A percentile compares a stretch with the other conserved stretches of the same genome.
These are phyloP conservation scores for Fusarium brachygibbosum DNA, from an alignment of 2,329 filamentous ascomycete genomes.

Conservation along the genomic window DNA sequence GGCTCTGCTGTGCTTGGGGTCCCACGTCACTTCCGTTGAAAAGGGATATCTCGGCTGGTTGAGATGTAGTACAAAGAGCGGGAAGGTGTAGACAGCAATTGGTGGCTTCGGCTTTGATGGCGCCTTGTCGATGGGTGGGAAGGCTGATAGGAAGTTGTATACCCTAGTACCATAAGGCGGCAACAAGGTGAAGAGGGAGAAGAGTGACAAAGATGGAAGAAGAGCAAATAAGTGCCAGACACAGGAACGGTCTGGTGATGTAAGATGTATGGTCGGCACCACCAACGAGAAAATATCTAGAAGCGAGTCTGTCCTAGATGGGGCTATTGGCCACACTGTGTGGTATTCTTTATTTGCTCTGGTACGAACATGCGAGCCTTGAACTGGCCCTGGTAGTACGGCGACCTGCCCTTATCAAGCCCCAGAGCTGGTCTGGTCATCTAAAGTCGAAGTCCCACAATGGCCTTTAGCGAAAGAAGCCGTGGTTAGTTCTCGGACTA, in stretches of 20 bases:
- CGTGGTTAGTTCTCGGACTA: conserved; percentile 43
- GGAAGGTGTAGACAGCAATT: conserved; percentile 22
- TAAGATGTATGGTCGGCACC: conserved; percentile 43
- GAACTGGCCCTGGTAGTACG: conserved; percentile 41
- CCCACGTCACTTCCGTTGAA: conserved; percentile 34
- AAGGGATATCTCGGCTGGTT: conserved; percentile 25
- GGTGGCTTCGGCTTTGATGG: conserved; percentile 25
- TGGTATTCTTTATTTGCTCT: conserved; percentile 46
- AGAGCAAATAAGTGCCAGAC: conserved; percentile 30
- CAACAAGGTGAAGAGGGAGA: conserved; percentile 32
- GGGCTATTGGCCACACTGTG: conserved; percentile 46
- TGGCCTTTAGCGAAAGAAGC: conserved; percentile 39
- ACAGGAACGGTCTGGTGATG: conserved; percentile 44
- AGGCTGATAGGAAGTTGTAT: conserved; percentile 27
- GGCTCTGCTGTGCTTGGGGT: conserved; percentile 35
- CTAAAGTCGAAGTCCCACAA: conserved; percentile 42
- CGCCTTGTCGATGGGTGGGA: conserved; percentile 23
- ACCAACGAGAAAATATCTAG: conserved; percentile 44
- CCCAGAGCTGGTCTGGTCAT: conserved; percentile 43
- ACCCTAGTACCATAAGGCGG: conserved; percentile 36
- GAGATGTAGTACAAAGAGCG: conserved; percentile 27
- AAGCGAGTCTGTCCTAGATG: conserved; percentile 39
- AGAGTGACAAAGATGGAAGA: conserved; percentile 38
- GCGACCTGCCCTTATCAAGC: conserved; percentile 46
- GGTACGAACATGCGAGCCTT: conserved; percentile 43